A percentile compares a stretch with the other conserved stretches of the same genome.
Evolutionary conservation across 1,284 basidiomycete genomes (phyloP).

Genomic region (Veloporphyrellus conicus): DNA sequence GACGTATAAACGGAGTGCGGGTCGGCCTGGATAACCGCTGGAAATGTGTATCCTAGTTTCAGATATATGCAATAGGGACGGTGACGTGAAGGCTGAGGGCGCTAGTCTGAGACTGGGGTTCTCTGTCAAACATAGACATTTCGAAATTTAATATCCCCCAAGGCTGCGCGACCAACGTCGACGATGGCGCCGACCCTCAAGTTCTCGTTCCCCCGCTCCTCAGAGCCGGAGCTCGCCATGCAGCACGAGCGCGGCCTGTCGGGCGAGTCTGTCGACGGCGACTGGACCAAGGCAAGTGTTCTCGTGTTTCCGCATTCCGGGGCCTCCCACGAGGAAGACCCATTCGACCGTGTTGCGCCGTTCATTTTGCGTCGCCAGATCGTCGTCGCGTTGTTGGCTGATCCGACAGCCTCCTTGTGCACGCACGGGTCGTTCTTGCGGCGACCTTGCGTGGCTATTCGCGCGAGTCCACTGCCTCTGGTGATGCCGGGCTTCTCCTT

Average conservation of each 20-base stretch:
- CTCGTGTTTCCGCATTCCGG: neutral
- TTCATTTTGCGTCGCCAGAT: neutral
- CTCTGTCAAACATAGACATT: neutral
- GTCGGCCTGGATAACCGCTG: constrained; percentile 13
- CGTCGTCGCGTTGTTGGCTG: constrained; percentile 1
- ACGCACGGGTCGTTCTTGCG: constrained; percentile 1
- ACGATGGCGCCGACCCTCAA: constrained; percentile 3
- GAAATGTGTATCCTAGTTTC: no score
- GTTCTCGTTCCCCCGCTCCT: constrained; percentile 8
- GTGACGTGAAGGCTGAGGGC: no score
- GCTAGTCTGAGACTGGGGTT: neutral
- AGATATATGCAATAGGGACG: no score
- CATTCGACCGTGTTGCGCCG: constrained; percentile 1
- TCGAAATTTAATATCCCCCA: no score
- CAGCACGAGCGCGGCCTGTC: neutral
- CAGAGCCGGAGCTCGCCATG: neutral
- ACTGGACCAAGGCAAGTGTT: constrained; percentile 23
- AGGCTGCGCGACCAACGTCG: neutral
- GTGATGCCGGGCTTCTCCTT: constrained; percentile 6
- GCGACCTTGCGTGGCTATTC: constrained; percentile 14
- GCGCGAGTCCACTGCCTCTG: constrained; percentile 20
- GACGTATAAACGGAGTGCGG: constrained; percentile 37
- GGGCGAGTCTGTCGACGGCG: constrained; percentile 19
- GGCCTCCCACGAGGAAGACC: constrained; percentile 16
- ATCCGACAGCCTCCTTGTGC: constrained; percentile 4